phyloP scores from a whole-genome alignment of 2,329 filamentous ascomycete species.

The Pseudohalonectria lignicola region DNA sequence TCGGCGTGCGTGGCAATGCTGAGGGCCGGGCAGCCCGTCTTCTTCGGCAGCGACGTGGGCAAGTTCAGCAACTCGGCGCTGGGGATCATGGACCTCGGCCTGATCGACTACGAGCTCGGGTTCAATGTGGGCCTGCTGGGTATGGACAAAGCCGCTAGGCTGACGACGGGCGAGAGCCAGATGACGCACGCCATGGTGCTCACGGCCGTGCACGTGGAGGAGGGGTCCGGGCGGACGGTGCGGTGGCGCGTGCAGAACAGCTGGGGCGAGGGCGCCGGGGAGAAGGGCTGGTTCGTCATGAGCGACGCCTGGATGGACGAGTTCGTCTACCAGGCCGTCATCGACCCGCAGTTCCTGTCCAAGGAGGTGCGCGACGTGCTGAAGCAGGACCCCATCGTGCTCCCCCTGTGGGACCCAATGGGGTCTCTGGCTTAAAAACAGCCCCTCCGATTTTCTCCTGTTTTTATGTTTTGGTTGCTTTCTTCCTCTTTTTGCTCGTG shows the following conservation, averaged over 20 bases:
- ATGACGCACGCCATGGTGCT: slow-evolving; percentile 95
- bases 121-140: slow-evolving; percentile 66
- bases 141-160: slow-evolving; percentile 64
- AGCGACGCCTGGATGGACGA: slow-evolving; percentile 69
- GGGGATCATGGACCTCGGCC: slow-evolving; percentile 70
- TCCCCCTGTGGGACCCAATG: slow-evolving; percentile 76
- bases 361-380: slow-evolving; percentile 60
- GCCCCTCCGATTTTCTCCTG: background rate
- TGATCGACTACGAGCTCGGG: slow-evolving; percentile 74
- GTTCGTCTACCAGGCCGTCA: slow-evolving; percentile 78
- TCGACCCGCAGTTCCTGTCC: slow-evolving; percentile 58
- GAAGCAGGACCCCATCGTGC: slow-evolving; percentile 55
- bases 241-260: slow-evolving; percentile 84
- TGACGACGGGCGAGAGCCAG: slow-evolving; percentile 62
- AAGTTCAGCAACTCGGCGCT: slow-evolving; percentile 59
- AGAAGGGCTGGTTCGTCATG: slow-evolving; percentile 85
- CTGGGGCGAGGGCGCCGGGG: slow-evolving; percentile 61
- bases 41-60: slow-evolving; percentile 83
- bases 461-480: too few relatives aligned
- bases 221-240: slow-evolving; percentile 48
- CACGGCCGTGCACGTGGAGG: slow-evolving; percentile 71
- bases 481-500: too few relatives aligned
- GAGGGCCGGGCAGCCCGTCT: slow-evolving; percentile 65
- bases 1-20: slow-evolving; percentile 66
- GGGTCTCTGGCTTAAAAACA: slow-evolving; percentile 58